These are phyloP conservation scores for Mesembryanthemum crystallinum DNA, from an alignment of 148 eudicot genomes.

Conservation along the genomic window DNA sequence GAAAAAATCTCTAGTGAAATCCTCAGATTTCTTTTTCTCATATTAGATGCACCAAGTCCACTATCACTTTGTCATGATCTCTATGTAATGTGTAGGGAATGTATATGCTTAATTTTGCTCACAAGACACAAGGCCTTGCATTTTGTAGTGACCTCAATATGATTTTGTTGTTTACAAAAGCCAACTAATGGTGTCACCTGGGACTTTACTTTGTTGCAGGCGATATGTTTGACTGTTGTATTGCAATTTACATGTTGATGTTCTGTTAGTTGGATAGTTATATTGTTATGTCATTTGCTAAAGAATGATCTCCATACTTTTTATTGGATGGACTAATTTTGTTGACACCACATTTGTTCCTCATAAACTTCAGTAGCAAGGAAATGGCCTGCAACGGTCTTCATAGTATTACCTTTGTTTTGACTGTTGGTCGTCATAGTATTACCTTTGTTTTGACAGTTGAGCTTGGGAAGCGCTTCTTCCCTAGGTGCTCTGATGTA, in stretches of 20 bases:
- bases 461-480: conserved; percentile 84
- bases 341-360: background rate
- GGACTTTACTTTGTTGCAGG: background rate
- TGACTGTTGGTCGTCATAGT: conserved; percentile 43
- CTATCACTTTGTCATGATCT: background rate
- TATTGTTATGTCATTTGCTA: background rate
- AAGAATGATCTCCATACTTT: background rate
- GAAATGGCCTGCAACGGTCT: no score
- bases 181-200: background rate
- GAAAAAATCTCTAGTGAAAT: background rate
- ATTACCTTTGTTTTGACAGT: conserved; percentile 42
- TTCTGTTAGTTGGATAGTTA: background rate
- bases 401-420: conserved; percentile 14
- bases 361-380: background rate
- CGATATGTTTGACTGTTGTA: background rate
- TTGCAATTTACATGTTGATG: background rate
- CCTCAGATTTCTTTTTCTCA: background rate
- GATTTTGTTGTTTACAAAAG: background rate
- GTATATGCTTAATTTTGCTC: background rate
- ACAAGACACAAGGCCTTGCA: background rate
- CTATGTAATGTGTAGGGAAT: background rate
- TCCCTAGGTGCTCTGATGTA: conserved; percentile 82
- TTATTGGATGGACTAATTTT: background rate
- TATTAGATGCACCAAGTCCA: background rate
- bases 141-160: background rate